A percentile compares a stretch with the other conserved stretches of the same genome.
These are phyloP conservation scores for Colletotrichum destructivum DNA, from an alignment of 2,329 filamentous ascomycete species.

Conservation along the genomic window DNA sequence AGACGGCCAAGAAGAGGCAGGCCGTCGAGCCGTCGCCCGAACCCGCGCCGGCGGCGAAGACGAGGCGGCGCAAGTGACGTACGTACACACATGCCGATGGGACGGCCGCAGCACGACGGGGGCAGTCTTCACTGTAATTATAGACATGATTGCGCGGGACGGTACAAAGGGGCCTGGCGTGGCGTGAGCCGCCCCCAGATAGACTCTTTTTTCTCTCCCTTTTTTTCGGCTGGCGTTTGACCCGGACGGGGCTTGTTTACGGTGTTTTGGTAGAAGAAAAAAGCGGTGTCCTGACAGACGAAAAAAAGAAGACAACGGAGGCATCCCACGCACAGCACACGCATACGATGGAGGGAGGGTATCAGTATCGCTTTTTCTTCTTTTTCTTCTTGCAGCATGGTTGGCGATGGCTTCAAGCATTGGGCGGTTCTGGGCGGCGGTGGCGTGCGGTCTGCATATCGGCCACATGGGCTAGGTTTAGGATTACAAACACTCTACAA, in stretches of 20 bases:
- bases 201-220: not conserved
- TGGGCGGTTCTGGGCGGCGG: slow-evolving; percentile 11
- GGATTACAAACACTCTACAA: slow-evolving; percentile 30
- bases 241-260: slow-evolving; percentile 3
- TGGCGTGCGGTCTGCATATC: slow-evolving; percentile 21
- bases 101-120: not conserved
- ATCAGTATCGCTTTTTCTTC: not conserved
- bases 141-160: slow-evolving; percentile 12
- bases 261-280: slow-evolving; percentile 2
- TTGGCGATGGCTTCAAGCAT: slow-evolving; percentile 19
- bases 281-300: slow-evolving; percentile 3
- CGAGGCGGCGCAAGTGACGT: slow-evolving; percentile 43
- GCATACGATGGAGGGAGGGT: not conserved
- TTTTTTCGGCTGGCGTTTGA: slow-evolving; percentile 2
- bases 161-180: slow-evolving; percentile 7
- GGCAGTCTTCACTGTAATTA: slow-evolving; percentile 30
- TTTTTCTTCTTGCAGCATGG: slow-evolving; percentile 6
- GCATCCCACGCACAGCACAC: not conserved
- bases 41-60: slow-evolving; percentile 46
- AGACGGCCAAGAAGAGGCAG: slow-evolving; percentile 65
- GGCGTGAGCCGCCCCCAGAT: slow-evolving; percentile 5
- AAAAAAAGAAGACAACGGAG: slow-evolving; percentile 2
- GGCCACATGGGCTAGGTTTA: not conserved
- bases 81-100: not conserved
- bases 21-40: slow-evolving; percentile 48